These are phyloP conservation scores for Claviceps spartinae DNA, from an alignment of 2,329 filamentous ascomycete species.

Conservation along the genomic window DNA sequence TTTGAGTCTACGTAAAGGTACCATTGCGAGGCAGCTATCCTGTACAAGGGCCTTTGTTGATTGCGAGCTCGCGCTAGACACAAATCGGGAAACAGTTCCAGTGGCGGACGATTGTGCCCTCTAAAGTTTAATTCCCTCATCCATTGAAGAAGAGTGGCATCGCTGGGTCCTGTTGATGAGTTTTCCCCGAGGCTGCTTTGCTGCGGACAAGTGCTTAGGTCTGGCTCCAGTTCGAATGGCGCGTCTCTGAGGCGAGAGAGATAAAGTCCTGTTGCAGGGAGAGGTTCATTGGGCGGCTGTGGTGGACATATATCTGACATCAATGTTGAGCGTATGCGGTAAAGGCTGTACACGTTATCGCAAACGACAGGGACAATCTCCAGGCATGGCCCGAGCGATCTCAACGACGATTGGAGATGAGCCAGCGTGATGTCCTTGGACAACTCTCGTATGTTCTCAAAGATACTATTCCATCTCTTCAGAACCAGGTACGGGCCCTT, in stretches of 20 bases:
- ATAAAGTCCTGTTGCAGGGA: not conserved
- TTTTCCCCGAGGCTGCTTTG: not conserved
- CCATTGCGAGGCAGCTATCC: slow-evolving; percentile 16
- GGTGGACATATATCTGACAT: not conserved
- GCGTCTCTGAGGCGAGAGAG: not conserved
- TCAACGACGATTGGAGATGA: no score
- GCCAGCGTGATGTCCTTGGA: not conserved
- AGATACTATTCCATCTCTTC: not conserved
- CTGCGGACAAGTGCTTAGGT: not conserved
- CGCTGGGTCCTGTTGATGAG: not conserved
- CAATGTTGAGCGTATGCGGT: not conserved
- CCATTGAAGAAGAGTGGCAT: not conserved
- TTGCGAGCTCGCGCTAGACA: slow-evolving; percentile 11
- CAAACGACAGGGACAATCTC: not conserved
- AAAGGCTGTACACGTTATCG: not conserved
- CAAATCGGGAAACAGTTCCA: slow-evolving; percentile 15
- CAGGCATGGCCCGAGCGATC: not conserved
- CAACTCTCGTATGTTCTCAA: not conserved
- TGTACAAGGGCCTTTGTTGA: slow-evolving; percentile 6
- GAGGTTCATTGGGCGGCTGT: not conserved
- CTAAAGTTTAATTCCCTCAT: slow-evolving; percentile 9
- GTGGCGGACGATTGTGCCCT: slow-evolving; percentile 14
- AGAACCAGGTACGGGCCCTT: not conserved
- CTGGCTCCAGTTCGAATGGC: not conserved
- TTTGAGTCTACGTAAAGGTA: slow-evolving; percentile 13